Percentiles rank a stretch among this genome's conserved stretches.
Evolutionary conservation across 2,329 filamentous ascomycete genomes (phyloP).

Genomic region (Clonostachys byssicola): DNA sequence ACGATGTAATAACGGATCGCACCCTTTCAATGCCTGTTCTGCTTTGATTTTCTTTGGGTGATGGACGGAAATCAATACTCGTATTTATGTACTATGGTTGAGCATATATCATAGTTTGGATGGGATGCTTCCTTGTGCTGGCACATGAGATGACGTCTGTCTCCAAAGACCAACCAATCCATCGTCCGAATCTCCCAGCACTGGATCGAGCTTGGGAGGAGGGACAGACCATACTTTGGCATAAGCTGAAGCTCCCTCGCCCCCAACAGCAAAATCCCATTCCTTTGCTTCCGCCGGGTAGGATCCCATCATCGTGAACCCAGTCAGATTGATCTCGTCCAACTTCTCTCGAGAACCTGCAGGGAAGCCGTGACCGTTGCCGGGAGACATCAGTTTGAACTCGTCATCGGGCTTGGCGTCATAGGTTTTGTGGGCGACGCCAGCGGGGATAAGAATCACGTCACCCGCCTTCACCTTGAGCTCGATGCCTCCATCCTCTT

Average conservation of each 20-base stretch:
- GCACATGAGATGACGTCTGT: too few species aligned
- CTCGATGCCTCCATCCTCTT: conserved; percentile 39
- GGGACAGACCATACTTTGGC: conserved; percentile 37
- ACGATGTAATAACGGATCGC: too few species aligned
- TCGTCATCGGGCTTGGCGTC: conserved; percentile 18
- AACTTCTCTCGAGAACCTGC: conserved; percentile 19
- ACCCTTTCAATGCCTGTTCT: too few species aligned
- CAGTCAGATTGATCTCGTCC: conserved; percentile 22
- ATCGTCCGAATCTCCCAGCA: conserved; percentile 1
- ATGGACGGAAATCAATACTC: too few species aligned
- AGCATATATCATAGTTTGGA: too few species aligned
- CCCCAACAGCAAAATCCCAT: conserved; percentile 26
- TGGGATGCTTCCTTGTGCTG: too few species aligned
- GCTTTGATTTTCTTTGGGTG: too few species aligned
- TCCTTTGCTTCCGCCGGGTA: conserved; percentile 32
- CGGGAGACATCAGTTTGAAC: conserved; percentile 34
- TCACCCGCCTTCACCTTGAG: conserved; percentile 42
- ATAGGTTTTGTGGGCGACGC: conserved; percentile 46
- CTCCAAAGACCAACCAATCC: neutral
- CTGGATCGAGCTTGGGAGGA: conserved; percentile 12
- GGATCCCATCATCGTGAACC: conserved; percentile 28
- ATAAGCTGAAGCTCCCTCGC: conserved; percentile 22
- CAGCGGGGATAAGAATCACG: conserved; percentile 53
- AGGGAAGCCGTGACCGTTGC: conserved; percentile 23
- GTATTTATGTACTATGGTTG: too few species aligned